Base-by-base conservation (phyloP, 108 stramenopile species). In the Aurantiochytrium sp. region DNA sequence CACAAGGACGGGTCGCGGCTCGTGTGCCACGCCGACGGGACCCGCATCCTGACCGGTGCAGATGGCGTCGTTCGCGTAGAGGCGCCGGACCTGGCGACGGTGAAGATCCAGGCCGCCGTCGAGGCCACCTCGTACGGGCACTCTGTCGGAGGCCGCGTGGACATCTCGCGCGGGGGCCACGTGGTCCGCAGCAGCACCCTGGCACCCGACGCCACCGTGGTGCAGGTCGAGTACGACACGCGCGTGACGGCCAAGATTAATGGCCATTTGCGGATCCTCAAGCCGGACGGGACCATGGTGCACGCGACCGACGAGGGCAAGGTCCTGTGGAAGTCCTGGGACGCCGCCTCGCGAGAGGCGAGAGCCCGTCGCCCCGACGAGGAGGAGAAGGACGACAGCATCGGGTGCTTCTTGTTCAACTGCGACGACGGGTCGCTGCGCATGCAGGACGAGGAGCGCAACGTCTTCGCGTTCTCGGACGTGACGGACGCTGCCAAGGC, bases 241-340 rank as follows among this genome's bases (percentile, higher is more conserved):
- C 12, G 73, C 6, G 73, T 81, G n/a, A 81, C 73, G 6, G 73
- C 73, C 73, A 37, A 81, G 19, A 30, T 81, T 5, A 81, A 81
- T 81, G 73, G 73, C 27, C 73, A 81, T 30, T 12, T 81, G 39
- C 73, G 73, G 12, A 24, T 81, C 27, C n/a, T 81, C 27, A 81
- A 81, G 45, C 42, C 73, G n/a, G 73, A 81, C 24, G 73, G 73
- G 24, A 81, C 73, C n/a, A 48, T 24, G 36, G 45, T 81, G 39
- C 42, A 81, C 42, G 39, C 32, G 10, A 48, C 1, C n/a, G 73
- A 81, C 45, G 39, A 41, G 24, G 73, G 73, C 30, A 81, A 48
- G 39, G 73, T 81, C 24, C 27, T 30, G 1, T 81, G 73, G 73
- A 12, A 24, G 10, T 48, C 73, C 1, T 81, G 73, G 73, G 45